Conservation (phyloP, 148 eudicot genomes). For the Amaranthus hypochondriacus region DNA sequence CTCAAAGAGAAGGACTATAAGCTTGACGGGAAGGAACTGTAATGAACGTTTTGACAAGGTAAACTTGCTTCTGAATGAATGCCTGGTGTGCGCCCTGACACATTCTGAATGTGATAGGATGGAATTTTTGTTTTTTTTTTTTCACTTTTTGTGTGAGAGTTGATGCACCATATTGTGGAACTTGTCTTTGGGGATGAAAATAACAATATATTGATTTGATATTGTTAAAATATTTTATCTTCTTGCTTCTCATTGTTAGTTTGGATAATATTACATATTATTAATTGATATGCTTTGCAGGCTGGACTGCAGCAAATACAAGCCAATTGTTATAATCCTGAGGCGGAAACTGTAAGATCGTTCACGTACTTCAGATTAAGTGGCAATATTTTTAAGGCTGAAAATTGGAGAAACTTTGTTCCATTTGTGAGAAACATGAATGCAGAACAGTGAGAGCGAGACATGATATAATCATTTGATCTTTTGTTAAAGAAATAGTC, state of each 20-base stretch:
- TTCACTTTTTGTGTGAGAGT: neutral
- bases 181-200: too few relatives aligned
- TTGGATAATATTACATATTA: too few relatives aligned
- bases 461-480: neutral
- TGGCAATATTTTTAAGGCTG: conserved; percentile 40
- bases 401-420: conserved; percentile 56
- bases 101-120: neutral
- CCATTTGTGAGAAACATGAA: conserved; percentile 55
- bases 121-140: neutral
- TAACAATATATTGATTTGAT: too few relatives aligned
- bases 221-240: neutral
- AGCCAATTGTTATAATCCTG: conserved; percentile 45
- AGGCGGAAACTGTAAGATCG: conserved; percentile 39
- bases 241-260: neutral
- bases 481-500: conserved; percentile 9
- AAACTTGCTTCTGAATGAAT: conserved; percentile 12
- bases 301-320: conserved; percentile 48
- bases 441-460: conserved; percentile 33
- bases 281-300: conserved; percentile 28
- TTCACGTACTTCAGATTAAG: conserved; percentile 60
- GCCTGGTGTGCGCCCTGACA: neutral
- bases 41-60: conserved; percentile 56
- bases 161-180: neutral
- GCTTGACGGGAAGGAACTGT: conserved; percentile 51
- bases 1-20: conserved; percentile 38